phyloP scores from a whole-genome alignment of 306 rosid species.

The Hippophae gyantsensis region DNA sequence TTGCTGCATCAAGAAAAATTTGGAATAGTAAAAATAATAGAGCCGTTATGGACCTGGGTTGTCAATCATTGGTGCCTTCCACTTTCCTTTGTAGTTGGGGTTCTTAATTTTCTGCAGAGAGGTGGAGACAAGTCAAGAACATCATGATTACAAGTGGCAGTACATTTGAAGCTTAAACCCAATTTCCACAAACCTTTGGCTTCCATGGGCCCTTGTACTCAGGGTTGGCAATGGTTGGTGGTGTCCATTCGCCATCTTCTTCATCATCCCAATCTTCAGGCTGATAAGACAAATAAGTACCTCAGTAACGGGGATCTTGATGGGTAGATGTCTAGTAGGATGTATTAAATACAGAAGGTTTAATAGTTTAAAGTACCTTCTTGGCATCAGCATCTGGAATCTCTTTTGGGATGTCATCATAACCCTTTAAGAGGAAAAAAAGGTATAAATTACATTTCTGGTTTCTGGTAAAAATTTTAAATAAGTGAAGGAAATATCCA shows the following conservation, averaged over 20 bases:
- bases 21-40: neutral
- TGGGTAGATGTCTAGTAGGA: neutral
- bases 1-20: too few species aligned
- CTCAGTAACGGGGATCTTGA: conserved; percentile 4
- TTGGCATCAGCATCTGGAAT: conserved; percentile 82
- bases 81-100: conserved; percentile 85
- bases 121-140: conserved; percentile 14
- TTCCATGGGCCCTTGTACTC: conserved; percentile 98
- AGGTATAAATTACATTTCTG: neutral
- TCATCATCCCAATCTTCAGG: conserved; percentile 99
- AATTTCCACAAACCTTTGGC: conserved; percentile 61
- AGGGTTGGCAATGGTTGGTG: conserved; percentile 93
- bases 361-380: conserved; percentile 41
- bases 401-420: conserved; percentile 86
- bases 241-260: conserved; percentile 99
- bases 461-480: neutral
- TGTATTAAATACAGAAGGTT: neutral
- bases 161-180: neutral
- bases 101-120: conserved; percentile 80
- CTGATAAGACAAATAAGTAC: conserved; percentile 31
- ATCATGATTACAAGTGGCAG: neutral
- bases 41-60: conserved; percentile 62
- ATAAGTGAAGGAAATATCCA: neutral
- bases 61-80: conserved; percentile 96
- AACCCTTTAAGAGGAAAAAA: conserved; percentile 44